Evolutionary conservation across 495 filamentous ascomycete species (phyloP).

Genomic region (Aspergillus nidulans): DNA sequence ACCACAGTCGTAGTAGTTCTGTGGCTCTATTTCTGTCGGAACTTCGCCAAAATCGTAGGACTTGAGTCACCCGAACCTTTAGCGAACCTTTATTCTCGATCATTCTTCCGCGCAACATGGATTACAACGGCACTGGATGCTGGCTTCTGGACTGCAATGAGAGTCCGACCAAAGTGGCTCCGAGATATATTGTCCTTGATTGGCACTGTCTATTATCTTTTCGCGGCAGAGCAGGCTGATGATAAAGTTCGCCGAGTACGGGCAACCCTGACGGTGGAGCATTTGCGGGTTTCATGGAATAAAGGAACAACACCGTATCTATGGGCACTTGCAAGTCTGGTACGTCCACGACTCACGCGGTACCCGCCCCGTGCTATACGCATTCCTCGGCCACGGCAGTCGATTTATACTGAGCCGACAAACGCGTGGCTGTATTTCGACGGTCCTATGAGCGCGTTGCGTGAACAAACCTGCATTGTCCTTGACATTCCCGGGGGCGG

Average conservation of each 20-base stretch:
- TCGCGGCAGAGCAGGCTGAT: conserved; percentile 90
- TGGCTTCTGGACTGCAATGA: conserved; percentile 98
- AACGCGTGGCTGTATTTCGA: conserved; percentile 93
- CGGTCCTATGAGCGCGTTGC: conserved; percentile 71
- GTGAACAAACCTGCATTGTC: conserved; percentile 73
- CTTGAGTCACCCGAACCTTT: conserved; percentile 91
- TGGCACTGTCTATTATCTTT: conserved; percentile 83
- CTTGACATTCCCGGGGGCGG: conserved; percentile 92
- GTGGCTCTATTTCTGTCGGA: conserved; percentile 85
- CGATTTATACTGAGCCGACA: conserved; percentile 76
- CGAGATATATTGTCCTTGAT: conserved; percentile 75
- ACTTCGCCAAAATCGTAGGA: conserved; percentile 86
- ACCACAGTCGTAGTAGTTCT: conserved; percentile 81
- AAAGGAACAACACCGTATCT: conserved; percentile 85
- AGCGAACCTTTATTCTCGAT: conserved; percentile 86
- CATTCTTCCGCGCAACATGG: conserved; percentile 99
- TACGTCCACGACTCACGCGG: conserved; percentile 72
- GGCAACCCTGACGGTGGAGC: conserved; percentile 80
- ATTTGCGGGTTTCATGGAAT: conserved; percentile 92
- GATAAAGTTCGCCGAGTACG: conserved; percentile 95
- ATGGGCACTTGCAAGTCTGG: conserved; percentile 57
- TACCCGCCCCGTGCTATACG: conserved; percentile 77
- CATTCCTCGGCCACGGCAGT: conserved; percentile 73
- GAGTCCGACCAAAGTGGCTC: conserved; percentile 74
- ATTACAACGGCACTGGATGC: conserved; percentile 91